Evolutionary conservation across 257 asterid species (phyloP).

Genomic region (Striga asiatica): DNA sequence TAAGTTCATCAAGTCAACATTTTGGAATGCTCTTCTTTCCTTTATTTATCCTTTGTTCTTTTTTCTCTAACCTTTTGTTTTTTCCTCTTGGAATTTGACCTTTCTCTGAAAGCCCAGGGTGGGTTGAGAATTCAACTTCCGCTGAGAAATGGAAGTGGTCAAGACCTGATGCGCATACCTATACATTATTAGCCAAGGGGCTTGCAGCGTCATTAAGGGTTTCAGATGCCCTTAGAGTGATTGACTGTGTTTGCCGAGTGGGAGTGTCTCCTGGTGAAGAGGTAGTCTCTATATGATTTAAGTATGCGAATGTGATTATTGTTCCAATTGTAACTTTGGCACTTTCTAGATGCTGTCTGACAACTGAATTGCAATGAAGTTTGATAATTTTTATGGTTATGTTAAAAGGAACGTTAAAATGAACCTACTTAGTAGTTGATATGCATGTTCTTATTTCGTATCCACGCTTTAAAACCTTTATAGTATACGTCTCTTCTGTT

Average conservation of each 20-base stretch:
- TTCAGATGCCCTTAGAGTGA: constrained; percentile 67
- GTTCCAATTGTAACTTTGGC: background rate
- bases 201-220: constrained; percentile 72
- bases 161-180: constrained; percentile 69
- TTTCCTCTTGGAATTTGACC: background rate
- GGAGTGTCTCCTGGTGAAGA: constrained; percentile 82
- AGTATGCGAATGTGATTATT: background rate
- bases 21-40: too few relatives aligned
- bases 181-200: constrained; percentile 49
- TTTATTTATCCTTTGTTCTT: too few relatives aligned
- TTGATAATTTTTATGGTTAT: background rate
- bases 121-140: constrained; percentile 30
- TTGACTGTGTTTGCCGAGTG: constrained; percentile 70
- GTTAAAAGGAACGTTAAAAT: constrained; percentile 8
- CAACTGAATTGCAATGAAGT: background rate
- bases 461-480: too few relatives aligned
- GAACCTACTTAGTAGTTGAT: background rate
- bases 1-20: too few relatives aligned
- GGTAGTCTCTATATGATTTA: constrained; percentile 28
- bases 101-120: constrained; percentile 24
- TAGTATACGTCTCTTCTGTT: too few relatives aligned
- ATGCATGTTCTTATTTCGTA: too few relatives aligned
- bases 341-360: background rate
- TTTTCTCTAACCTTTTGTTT: too few relatives aligned
- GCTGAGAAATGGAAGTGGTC: constrained; percentile 83